A percentile compares a stretch with the other conserved stretches of the same genome.
phyloP scores from a whole-genome alignment of 208 protist species.

The Leishmania arabica region DNA sequence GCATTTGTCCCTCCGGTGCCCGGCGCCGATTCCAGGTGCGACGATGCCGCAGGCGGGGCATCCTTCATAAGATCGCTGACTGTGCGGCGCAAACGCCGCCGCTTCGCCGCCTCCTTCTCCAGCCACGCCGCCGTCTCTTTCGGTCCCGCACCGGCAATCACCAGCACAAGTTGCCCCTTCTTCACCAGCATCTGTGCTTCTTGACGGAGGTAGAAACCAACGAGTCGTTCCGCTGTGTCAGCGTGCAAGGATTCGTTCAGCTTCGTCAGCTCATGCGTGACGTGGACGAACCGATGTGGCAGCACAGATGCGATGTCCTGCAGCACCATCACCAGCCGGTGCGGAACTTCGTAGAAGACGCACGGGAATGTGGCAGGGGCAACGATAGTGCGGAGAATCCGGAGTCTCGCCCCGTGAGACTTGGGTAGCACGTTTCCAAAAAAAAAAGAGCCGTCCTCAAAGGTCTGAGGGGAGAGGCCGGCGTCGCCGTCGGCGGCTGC shows the following conservation, averaged over 20 bases:
- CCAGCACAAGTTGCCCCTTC: constrained; percentile 83
- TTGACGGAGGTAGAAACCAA: constrained; percentile 72
- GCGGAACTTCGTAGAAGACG: constrained; percentile 91
- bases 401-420: constrained; percentile 62
- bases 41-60: background rate
- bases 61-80: constrained; percentile 41
- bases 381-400: constrained; percentile 65
- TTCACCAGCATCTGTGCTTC: constrained; percentile 71
- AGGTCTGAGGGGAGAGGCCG: constrained; percentile 9
- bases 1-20: background rate
- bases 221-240: constrained; percentile 73
- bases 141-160: constrained; percentile 73
- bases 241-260: constrained; percentile 89
- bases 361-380: constrained; percentile 65
- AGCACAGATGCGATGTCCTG: constrained; percentile 81
- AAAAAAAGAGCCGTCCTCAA: constrained; percentile 83
- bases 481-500: background rate
- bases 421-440: constrained; percentile 87
- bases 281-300: constrained; percentile 69
- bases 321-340: constrained; percentile 73
- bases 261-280: constrained; percentile 92
- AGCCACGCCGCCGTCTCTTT: constrained; percentile 67
- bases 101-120: constrained; percentile 53
- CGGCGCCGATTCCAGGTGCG: background rate
- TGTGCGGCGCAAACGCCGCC: constrained; percentile 51